A percentile compares a stretch with the other conserved stretches of the same genome.
Conservation (phyloP, 2,329 filamentous ascomycete species). For the Mycosphaerella arachidis region DNA sequence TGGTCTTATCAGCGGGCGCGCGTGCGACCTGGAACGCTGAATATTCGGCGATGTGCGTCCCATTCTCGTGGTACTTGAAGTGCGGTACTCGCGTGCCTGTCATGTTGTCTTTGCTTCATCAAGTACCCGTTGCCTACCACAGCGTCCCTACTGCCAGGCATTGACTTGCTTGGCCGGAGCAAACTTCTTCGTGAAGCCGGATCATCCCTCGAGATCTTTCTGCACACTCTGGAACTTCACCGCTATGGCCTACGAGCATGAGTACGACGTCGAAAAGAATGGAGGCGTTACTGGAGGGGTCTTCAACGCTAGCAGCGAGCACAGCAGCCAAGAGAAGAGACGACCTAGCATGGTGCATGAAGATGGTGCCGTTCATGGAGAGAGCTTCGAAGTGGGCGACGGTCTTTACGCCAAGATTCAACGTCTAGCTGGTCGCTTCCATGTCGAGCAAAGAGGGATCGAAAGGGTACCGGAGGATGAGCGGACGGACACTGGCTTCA, state of each 20-base stretch:
- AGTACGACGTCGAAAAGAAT: constrained; percentile 20
- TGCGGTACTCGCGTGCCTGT: neutral
- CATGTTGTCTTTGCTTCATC: neutral
- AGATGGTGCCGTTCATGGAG: constrained; percentile 51
- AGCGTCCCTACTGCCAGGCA: neutral
- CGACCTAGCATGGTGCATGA: constrained; percentile 25
- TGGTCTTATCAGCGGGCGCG: neutral
- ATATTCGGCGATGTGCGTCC: neutral
- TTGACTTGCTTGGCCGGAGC: constrained; percentile 8
- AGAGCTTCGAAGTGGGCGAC: constrained; percentile 56
- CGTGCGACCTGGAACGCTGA: neutral
- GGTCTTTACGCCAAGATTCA: constrained; percentile 56
- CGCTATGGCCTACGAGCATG: constrained; percentile 12
- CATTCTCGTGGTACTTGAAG: neutral
- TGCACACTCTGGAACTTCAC: neutral
- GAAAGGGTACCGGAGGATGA: constrained; percentile 69
- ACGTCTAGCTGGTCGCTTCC: constrained; percentile 59
- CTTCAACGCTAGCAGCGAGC: constrained; percentile 4
- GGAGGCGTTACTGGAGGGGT: constrained; percentile 11
- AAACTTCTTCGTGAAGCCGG: constrained; percentile 22
- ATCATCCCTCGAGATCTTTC: neutral
- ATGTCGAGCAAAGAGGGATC: constrained; percentile 70
- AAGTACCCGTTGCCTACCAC: neutral
- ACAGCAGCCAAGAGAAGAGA: constrained; percentile 7
- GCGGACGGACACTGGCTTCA: constrained; percentile 56